Evolutionary conservation across 176 grass and related monocot genomes (phyloP).

Genomic region (Musa schizocarpa): DNA sequence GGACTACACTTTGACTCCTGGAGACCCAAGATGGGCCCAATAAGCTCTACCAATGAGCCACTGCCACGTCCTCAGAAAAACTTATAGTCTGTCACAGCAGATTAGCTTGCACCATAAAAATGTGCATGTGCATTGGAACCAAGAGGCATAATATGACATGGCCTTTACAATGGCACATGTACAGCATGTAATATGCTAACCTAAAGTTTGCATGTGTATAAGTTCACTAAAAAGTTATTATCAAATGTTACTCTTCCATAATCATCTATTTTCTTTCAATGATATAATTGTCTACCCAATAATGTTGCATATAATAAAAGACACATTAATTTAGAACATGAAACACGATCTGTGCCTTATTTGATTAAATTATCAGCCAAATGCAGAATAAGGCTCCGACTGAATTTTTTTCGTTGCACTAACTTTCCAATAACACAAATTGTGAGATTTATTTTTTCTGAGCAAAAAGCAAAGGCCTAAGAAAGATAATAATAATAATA

Average conservation of each 20-base stretch:
- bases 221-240: no score
- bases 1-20: background rate
- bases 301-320: no score
- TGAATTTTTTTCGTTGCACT: background rate
- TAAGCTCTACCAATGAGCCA: background rate
- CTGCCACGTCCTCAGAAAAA: background rate
- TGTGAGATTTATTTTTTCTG: background rate
- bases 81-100: background rate
- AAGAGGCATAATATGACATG: background rate
- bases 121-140: background rate
- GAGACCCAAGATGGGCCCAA: background rate
- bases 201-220: no score
- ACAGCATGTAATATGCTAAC: no score
- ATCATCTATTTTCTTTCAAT: no score
- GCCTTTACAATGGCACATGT: background rate
- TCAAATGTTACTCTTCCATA: no score
- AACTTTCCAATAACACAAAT: background rate
- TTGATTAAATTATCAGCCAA: background rate
- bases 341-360: background rate
- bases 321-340: background rate
- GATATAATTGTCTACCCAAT: no score
- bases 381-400: background rate
- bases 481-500: background rate
- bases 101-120: background rate
- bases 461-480: background rate